Evolutionary conservation across 169 alveolate species (phyloP).

Genomic region (Perkinsus marinus): DNA sequence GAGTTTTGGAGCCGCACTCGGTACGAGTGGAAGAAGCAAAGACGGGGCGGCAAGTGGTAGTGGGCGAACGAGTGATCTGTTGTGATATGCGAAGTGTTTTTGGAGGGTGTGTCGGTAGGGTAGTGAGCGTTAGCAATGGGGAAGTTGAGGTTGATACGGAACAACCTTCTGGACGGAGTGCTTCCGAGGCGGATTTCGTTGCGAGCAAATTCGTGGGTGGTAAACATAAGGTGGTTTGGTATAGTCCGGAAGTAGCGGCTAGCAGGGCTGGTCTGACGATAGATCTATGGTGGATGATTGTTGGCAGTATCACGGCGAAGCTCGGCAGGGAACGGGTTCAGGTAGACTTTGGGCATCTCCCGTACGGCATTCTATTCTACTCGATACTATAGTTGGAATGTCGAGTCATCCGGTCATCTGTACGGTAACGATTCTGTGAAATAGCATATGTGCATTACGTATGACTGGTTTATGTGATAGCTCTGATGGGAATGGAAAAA

Average conservation of each 20-base stretch:
- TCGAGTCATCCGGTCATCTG: too few relatives aligned
- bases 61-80: background rate
- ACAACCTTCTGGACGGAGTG: background rate
- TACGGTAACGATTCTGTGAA: too few relatives aligned
- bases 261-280: background rate
- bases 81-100: background rate
- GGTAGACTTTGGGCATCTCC: background rate
- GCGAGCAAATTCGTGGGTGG: background rate
- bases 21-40: background rate
- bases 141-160: background rate
- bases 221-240: background rate
- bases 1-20: background rate
- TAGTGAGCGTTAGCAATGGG: background rate
- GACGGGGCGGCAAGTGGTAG: background rate
- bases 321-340: background rate
- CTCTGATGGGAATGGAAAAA: too few relatives aligned
- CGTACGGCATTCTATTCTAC: too few relatives aligned
- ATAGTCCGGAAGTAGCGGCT: background rate
- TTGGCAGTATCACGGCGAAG: background rate
- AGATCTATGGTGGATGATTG: background rate
- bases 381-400: too few relatives aligned
- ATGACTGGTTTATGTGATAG: too few relatives aligned
- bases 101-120: background rate
- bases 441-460: too few relatives aligned
- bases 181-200: background rate